A percentile compares a stretch with the other conserved stretches of the same genome.
Evolutionary conservation across 257 asterid species (phyloP).

Genomic region (Verbena officinalis): DNA sequence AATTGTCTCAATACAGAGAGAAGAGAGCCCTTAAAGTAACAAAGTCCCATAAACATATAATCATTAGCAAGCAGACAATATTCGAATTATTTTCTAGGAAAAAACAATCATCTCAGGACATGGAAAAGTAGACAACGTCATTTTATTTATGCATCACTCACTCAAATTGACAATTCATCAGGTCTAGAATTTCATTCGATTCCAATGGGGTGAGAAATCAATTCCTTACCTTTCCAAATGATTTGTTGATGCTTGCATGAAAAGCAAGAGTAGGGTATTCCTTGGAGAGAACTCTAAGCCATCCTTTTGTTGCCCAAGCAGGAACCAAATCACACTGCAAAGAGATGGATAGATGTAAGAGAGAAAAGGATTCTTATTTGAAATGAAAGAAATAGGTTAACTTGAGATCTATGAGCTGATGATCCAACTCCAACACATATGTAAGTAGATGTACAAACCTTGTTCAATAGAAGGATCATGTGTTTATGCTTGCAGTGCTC

Average conservation of each 20-base stretch:
- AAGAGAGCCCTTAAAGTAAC: constrained; percentile 72
- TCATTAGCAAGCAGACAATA: constrained; percentile 10
- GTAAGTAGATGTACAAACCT: constrained; percentile 46
- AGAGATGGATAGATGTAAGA: neutral
- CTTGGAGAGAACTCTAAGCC: constrained; percentile 85
- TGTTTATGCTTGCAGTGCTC: constrained; percentile 94
- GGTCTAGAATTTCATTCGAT: constrained; percentile 10
- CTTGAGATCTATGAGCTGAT: neutral
- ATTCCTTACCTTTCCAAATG: constrained; percentile 86
- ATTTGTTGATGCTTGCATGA: constrained; percentile 92
- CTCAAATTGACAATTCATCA: constrained; percentile 5
- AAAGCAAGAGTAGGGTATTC: constrained; percentile 95
- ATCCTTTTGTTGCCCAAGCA: constrained; percentile 94
- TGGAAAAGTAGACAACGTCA: neutral
- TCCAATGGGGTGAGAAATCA: neutral
- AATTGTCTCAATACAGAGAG: constrained; percentile 88
- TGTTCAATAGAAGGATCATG: constrained; percentile 83
- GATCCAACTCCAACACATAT: neutral
- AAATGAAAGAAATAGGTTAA: neutral
- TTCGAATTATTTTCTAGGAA: neutral
- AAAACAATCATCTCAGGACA: neutral
- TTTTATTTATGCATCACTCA: neutral
- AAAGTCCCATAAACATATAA: neutral
- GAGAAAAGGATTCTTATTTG: neutral
- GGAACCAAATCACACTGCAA: constrained; percentile 95